Percentiles rank a stretch among this genome's conserved stretches.
Conservation (phyloP, 805 yeast species). For the Kodamaea kaohsiungensis region DNA sequence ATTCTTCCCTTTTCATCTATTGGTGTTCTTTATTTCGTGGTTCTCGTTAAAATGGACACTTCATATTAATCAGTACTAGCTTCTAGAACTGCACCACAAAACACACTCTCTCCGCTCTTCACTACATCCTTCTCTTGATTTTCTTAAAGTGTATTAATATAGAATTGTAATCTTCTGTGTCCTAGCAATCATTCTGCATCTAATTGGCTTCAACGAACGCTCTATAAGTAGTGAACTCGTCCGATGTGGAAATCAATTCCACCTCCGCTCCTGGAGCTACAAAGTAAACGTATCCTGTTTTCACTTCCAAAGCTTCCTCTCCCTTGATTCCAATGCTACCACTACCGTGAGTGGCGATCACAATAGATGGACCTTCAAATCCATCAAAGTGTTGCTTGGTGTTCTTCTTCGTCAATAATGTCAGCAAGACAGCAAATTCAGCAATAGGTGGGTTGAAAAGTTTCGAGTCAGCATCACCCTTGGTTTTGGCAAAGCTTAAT, state of each 20-base stretch:
- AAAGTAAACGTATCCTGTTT: constrained; percentile 80
- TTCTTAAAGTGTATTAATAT: background rate
- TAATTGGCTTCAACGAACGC: constrained; percentile 75
- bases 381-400: constrained; percentile 57
- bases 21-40: background rate
- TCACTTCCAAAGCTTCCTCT: constrained; percentile 41
- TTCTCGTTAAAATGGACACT: no score
- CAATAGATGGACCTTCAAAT: constrained; percentile 83
- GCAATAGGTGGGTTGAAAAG: constrained; percentile 95
- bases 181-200: no score
- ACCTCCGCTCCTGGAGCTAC: constrained; percentile 76
- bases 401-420: constrained; percentile 55
- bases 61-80: no score
- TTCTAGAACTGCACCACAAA: no score
- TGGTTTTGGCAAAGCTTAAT: constrained; percentile 53
- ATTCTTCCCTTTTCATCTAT: no score
- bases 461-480: constrained; percentile 62
- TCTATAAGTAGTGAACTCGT: constrained; percentile 74
- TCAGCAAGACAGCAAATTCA: constrained; percentile 92
- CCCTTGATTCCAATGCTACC: constrained; percentile 58
- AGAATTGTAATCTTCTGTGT: background rate
- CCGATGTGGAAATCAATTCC: constrained; percentile 53
- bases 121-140: background rate
- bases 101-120: no score
- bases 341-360: constrained; percentile 78